Conservation (phyloP, 768 basidiomycete species). For the Pisolithus tinctorius region DNA sequence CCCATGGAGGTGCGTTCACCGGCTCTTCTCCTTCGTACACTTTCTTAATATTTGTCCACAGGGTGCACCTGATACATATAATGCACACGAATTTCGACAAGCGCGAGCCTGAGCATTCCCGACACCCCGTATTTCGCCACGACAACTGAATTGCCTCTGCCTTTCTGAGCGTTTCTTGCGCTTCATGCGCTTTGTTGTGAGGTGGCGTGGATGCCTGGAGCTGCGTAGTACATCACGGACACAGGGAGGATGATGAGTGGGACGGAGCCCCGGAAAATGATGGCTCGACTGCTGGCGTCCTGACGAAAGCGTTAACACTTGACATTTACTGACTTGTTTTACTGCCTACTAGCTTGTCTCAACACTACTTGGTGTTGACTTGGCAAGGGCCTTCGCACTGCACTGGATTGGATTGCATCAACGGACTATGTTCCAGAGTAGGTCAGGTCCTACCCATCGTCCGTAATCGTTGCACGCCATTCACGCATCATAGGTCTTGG, state of each 20-base stretch:
- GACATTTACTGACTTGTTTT: background rate
- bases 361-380: no score
- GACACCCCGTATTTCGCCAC: background rate
- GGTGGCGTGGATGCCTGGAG: constrained; percentile 11
- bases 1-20: background rate
- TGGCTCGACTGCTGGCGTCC: constrained; percentile 5
- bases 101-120: background rate
- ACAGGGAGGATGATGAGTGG: constrained; percentile 1
- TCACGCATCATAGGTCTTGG: no score
- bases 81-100: background rate
- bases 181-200: constrained; percentile 9
- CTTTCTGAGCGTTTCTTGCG: constrained; percentile 18
- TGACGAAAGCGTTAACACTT: background rate
- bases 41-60: background rate
- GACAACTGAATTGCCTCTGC: constrained; percentile 15
- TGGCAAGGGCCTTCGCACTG: no score
- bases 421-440: no score
- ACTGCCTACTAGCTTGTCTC: no score
- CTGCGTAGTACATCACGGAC: constrained; percentile 3
- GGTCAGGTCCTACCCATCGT: no score
- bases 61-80: background rate
- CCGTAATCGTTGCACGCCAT: no score
- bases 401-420: no score
- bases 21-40: background rate
- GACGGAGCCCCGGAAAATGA: constrained; percentile 1